phyloP scores from a whole-genome alignment of 2,329 filamentous ascomycete species.

The Leptographium flavum region DNA sequence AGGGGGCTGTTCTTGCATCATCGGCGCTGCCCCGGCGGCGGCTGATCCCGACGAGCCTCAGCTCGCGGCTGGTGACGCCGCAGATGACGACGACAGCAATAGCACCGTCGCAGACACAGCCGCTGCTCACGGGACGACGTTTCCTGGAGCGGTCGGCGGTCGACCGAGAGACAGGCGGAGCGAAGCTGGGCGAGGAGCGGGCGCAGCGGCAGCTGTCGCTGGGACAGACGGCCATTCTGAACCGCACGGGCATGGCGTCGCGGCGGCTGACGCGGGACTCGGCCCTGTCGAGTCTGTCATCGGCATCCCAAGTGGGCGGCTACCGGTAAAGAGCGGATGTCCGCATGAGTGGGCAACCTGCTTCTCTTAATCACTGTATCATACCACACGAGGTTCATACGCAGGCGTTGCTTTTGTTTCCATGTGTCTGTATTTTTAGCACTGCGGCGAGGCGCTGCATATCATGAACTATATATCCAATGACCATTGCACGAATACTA shows the following conservation, averaged over 20 bases:
- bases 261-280: slow-evolving; percentile 26
- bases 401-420: slow-evolving; percentile 2
- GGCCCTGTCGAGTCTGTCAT: slow-evolving; percentile 23
- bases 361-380: neutral
- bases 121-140: slow-evolving; percentile 20
- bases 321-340: slow-evolving; percentile 25
- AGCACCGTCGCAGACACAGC: neutral
- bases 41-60: slow-evolving; percentile 32
- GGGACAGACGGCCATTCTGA: slow-evolving; percentile 25
- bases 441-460: neutral
- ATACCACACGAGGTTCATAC: slow-evolving; percentile 1
- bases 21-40: slow-evolving; percentile 39
- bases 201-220: slow-evolving; percentile 27
- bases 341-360: neutral
- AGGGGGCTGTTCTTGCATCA: slow-evolving; percentile 18
- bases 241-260: slow-evolving; percentile 28
- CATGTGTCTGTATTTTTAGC: neutral
- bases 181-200: slow-evolving; percentile 26
- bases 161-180: slow-evolving; percentile 21
- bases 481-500: slow-evolving; percentile 1
- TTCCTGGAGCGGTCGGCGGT: slow-evolving; percentile 32
- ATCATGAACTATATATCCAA: slow-evolving; percentile 1
- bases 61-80: slow-evolving; percentile 29
- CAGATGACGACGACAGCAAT: slow-evolving; percentile 20
- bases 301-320: slow-evolving; percentile 23